Evolutionary conservation across 2,329 filamentous ascomycete species (phyloP).

Genomic region (Calonectria hongkongensis): DNA sequence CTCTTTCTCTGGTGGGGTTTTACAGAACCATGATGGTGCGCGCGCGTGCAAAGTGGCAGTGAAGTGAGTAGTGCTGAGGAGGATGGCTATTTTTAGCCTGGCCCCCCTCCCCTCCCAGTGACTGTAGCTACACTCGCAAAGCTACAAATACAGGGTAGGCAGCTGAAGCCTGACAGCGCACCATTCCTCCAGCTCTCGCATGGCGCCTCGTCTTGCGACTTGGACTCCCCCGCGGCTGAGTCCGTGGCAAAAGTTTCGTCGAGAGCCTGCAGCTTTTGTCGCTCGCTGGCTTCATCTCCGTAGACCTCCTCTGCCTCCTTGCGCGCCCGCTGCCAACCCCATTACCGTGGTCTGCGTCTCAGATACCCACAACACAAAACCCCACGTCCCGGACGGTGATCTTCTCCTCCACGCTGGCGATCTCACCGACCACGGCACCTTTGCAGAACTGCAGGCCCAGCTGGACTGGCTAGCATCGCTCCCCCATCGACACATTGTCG

Average conservation of each 20-base stretch:
- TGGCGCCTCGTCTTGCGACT: conserved; percentile 2
- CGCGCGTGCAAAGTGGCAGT: no score
- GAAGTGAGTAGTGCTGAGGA: no score
- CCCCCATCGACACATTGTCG: conserved; percentile 37
- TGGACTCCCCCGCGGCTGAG: conserved; percentile 22
- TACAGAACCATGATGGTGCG: neutral
- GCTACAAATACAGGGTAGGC: neutral
- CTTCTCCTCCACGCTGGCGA: conserved; percentile 42
- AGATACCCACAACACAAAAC: conserved; percentile 38
- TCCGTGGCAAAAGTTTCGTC: conserved; percentile 34
- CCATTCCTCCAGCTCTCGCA: neutral
- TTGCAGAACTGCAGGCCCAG: conserved; percentile 38
- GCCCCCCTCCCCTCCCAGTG: neutral
- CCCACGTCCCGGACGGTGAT: conserved; percentile 39
- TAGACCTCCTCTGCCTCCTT: neutral
- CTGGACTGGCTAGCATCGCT: conserved; percentile 32
- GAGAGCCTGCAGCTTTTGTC: conserved; percentile 21
- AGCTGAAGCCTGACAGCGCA: neutral
- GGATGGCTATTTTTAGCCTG: conserved; percentile 6
- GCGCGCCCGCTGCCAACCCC: neutral
- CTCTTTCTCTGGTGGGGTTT: neutral
- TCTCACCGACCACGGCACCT: conserved; percentile 38
- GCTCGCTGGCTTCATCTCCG: conserved; percentile 31
- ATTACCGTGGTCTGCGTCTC: conserved; percentile 37
- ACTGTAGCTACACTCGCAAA: neutral